Conservation (phyloP, 2,329 filamentous ascomycete genomes). For the Diplodia scrobiculata region DNA sequence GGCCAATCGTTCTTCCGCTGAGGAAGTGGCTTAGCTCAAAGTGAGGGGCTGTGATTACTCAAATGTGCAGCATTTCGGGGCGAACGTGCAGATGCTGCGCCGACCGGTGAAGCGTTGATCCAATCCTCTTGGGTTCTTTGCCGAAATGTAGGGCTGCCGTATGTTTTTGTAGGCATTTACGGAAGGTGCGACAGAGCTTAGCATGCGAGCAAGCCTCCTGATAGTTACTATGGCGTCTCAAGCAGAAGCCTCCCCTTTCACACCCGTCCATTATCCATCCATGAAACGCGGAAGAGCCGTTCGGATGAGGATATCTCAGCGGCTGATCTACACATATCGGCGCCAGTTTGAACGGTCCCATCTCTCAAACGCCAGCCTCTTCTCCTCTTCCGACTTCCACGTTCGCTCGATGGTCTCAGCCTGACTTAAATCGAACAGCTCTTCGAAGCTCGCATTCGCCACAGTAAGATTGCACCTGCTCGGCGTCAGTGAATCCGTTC, state of each 20-base stretch:
- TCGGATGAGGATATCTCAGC: background rate
- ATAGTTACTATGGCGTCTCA: background rate
- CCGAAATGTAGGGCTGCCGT: background rate
- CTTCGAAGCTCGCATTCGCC: background rate
- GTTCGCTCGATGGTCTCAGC: background rate
- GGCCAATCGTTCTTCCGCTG: background rate
- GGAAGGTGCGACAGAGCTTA: background rate
- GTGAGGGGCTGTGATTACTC: too few relatives aligned
- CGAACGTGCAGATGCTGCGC: background rate
- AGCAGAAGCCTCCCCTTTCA: background rate
- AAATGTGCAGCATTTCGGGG: background rate
- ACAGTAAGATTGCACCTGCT: background rate
- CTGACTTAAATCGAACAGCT: background rate
- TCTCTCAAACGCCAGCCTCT: slow-evolving; percentile 1
- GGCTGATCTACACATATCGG: background rate
- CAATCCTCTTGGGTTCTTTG: background rate
- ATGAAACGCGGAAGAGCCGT: background rate
- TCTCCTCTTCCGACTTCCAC: background rate
- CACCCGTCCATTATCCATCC: background rate
- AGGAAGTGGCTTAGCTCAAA: too few relatives aligned
- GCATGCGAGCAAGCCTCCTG: background rate
- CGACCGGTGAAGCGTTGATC: background rate
- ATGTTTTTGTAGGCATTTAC: background rate
- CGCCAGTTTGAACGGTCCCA: background rate
- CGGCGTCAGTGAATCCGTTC: background rate